Evolutionary conservation across 768 basidiomycete genomes (phyloP), one percentile per base, ranked within the genome.

Genomic region (Inosperma sp.): DNA sequence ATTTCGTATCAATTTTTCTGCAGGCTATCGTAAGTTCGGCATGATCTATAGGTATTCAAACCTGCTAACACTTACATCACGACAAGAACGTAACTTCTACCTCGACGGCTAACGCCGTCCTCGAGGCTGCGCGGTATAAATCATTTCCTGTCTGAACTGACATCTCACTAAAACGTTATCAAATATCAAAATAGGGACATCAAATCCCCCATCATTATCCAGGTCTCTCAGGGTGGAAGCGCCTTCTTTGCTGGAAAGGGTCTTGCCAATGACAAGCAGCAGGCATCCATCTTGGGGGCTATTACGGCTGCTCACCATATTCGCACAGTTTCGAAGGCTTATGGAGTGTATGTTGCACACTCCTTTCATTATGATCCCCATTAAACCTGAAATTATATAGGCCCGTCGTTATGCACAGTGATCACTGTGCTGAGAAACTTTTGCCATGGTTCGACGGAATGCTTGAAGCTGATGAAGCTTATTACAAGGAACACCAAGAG

Each of bases 361-460:
- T 50, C 36, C 17, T 29, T 5, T 34, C n/a, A 44, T 39, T 21
- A 33, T 29, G 23, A 48, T 14, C 16, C 16, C 16, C 17, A 34
- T 48, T 31, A 35, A 34, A 51, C 36, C 52, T 54, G 47, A 29
- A 17, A 39, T 48, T 16, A 55, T 27, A 2, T 57, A 93, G 91
- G 55, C 96, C 96, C 62, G 96, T 99, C 64, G 80, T 99, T 51
- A 77, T 99, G 62, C 95, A 99, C 84, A 87, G 90, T 54, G 96
- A 99, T 71, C 96, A 99, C 77, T 99, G 96, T 66, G 96, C 96
- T 12, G 75, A 95, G 62, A 98, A 99, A 72, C 89, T 98, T 57
- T 83, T 99, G 49, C 94, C 88, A 4, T 99, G 96, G 96, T 94
- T 97, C 70, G 96, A 99, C 69, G 95, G 93, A 49, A 97, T 99